These are phyloP conservation scores for Brassica rapa DNA, from an alignment of 345 rosid species.

Conservation along the genomic window DNA sequence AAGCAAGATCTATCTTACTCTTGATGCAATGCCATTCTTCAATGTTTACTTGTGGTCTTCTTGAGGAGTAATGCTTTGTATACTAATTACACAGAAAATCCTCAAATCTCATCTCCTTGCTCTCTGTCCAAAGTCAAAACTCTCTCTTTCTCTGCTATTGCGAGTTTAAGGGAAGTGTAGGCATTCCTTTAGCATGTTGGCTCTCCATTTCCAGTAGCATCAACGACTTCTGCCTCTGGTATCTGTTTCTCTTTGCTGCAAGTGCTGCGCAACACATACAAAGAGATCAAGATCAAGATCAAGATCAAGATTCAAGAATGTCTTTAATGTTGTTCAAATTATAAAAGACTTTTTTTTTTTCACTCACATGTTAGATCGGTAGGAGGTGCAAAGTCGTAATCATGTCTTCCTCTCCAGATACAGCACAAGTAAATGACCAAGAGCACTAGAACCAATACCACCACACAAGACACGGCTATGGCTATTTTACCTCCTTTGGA, in stretches of 20 bases:
- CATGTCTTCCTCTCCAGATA: conserved; percentile 68
- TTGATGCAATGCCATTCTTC: conserved; percentile 8
- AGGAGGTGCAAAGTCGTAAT: conserved; percentile 91
- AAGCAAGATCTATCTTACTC: conserved; percentile 19
- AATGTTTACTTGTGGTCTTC: conserved; percentile 23
- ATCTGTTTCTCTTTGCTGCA: conserved; percentile 85
- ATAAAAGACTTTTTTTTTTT: not conserved
- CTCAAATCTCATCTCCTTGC: conserved; percentile 22
- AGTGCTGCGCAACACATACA: conserved; percentile 56
- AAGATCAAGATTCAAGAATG: conserved; percentile 20
- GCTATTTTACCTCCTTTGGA: conserved; percentile 83
- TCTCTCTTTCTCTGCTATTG: conserved; percentile 39
- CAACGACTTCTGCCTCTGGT: conserved; percentile 90
- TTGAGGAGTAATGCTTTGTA: conserved; percentile 37
- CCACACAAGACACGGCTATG: conserved; percentile 59
- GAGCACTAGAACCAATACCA: conserved; percentile 47
- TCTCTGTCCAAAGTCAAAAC: conserved; percentile 34
- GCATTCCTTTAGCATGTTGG: conserved; percentile 87
- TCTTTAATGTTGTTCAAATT: not conserved
- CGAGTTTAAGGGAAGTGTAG: conserved; percentile 71
- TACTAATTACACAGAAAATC: conserved; percentile 40
- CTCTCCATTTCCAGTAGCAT: conserved; percentile 96
- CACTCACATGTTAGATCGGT: conserved; percentile 88
- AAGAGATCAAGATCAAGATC: not conserved
- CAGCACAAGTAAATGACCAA: conserved; percentile 57